Conservation (phyloP, 129 eudicot genomes). For the Smallanthus sonchifolius region DNA sequence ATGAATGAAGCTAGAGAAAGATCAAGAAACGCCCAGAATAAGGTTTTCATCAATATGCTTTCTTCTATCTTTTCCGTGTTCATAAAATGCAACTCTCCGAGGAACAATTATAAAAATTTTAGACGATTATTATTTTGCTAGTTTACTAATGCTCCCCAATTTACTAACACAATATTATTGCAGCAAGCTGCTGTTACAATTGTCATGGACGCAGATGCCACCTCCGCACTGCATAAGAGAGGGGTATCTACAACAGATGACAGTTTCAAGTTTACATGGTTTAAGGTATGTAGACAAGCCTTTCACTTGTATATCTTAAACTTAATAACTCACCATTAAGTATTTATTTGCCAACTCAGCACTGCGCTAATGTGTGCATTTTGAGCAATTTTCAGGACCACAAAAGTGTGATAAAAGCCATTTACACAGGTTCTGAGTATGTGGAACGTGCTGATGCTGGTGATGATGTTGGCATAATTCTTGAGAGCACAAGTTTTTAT, state of each 20-base stretch:
- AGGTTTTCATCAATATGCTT: slow-evolving; percentile 45
- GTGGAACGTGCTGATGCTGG: slow-evolving; percentile 60
- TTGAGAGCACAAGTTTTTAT: slow-evolving; percentile 85
- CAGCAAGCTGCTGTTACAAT: slow-evolving; percentile 80
- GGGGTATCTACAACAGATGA: slow-evolving; percentile 76
- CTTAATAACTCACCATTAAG: background rate
- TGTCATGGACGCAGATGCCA: slow-evolving; percentile 95
- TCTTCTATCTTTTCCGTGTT: background rate
- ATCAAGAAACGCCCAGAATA: slow-evolving; percentile 89
- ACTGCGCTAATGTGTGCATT: slow-evolving; percentile 5
- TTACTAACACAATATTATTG: background rate
- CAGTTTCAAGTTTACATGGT: slow-evolving; percentile 70
- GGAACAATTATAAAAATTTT: background rate
- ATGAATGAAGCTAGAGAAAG: slow-evolving; percentile 98
- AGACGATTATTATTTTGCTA: background rate
- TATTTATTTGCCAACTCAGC: background rate
- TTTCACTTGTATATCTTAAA: slow-evolving; percentile 8
- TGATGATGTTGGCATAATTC: slow-evolving; percentile 73
- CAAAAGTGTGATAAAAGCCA: slow-evolving; percentile 71
- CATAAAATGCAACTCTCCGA: background rate
- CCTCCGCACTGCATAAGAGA: slow-evolving; percentile 68
- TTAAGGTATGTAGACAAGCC: slow-evolving; percentile 51
- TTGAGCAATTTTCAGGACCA: slow-evolving; percentile 57
- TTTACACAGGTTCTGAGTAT: slow-evolving; percentile 79
- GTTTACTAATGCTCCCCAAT: background rate